phyloP scores from a whole-genome alignment of 179 eudicot species.

The Silene coronaria region DNA sequence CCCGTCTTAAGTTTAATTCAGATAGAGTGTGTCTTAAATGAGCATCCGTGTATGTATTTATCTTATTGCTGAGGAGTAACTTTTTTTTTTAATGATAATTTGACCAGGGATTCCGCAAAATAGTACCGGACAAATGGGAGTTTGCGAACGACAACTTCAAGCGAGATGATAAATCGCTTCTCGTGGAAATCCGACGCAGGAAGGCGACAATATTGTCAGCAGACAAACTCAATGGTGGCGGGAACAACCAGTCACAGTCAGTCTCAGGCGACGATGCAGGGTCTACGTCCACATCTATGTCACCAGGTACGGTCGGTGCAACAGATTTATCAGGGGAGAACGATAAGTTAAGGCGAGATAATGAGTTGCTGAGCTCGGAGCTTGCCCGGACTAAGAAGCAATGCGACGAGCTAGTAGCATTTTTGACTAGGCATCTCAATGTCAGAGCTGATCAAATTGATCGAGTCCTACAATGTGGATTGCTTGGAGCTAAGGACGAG shows the following conservation, averaged over 20 bases:
- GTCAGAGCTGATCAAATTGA: conserved; percentile 51
- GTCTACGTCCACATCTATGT: conserved; percentile 63
- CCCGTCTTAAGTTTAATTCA: no score
- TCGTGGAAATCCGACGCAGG: conserved; percentile 60
- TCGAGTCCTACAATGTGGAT: conserved; percentile 33
- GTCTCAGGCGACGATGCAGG: conserved; percentile 64
- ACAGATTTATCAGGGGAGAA: conserved; percentile 57
- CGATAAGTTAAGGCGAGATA: conserved; percentile 58
- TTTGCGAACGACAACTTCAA: conserved; percentile 81
- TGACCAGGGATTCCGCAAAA: conserved; percentile 77
- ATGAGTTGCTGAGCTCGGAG: conserved; percentile 55
- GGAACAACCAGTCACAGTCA: conserved; percentile 31
- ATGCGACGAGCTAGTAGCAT: conserved; percentile 54
- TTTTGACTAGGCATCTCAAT: conserved; percentile 41
- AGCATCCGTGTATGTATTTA: no score
- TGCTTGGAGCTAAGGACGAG: conserved; percentile 15
- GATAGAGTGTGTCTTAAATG: no score
- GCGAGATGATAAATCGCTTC: conserved; percentile 62
- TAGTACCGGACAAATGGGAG: conserved; percentile 74
- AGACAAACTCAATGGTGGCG: conserved; percentile 24
- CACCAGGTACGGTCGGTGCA: conserved; percentile 36
- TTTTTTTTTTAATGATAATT: neutral
- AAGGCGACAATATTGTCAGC: conserved; percentile 31
- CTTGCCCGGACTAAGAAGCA: conserved; percentile 59
- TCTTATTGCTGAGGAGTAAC: no score